Evolutionary conservation across 352 stramenopile species (phyloP).

Genomic region (Phytopythium cucurbitacearum): DNA sequence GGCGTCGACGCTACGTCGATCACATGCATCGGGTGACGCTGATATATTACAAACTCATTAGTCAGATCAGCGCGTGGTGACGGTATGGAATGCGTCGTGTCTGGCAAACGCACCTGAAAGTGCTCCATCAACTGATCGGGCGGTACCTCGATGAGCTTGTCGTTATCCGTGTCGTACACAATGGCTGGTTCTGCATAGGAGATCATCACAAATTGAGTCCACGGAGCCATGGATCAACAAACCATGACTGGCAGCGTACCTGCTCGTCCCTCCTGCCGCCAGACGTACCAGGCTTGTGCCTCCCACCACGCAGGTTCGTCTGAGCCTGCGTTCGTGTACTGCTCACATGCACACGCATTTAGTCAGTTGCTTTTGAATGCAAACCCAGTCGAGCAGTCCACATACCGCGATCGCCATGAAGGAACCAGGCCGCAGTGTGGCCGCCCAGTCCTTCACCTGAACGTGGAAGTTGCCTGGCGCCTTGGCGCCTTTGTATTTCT

Average conservation of each 20-base stretch:
- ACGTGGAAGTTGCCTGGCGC: constrained; percentile 41
- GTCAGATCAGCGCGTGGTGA: not conserved
- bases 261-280: constrained; percentile 56
- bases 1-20: constrained; percentile 57
- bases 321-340: constrained; percentile 74
- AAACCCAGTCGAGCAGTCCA: constrained; percentile 6
- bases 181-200: constrained; percentile 31
- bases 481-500: constrained; percentile 41
- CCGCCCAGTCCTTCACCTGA: constrained; percentile 61
- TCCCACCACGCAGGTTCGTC: constrained; percentile 73
- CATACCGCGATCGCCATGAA: constrained; percentile 61
- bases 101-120: constrained; percentile 37
- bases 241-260: constrained; percentile 19
- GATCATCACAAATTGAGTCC: not conserved
- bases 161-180: constrained; percentile 44
- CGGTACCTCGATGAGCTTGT: constrained; percentile 31
- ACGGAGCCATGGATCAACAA: not conserved
- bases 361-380: constrained; percentile 2
- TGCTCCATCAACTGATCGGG: constrained; percentile 48
- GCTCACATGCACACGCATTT: constrained; percentile 2
- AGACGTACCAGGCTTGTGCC: constrained; percentile 82
- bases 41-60: constrained; percentile 2
- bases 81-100: too few relatives aligned
- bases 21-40: constrained; percentile 69
- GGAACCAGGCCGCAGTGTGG: constrained; percentile 41